Evolutionary conservation across 2,329 filamentous ascomycete species (phyloP), one percentile per base, ranked within the genome.

Genomic region (Incumbomyces lentus): DNA sequence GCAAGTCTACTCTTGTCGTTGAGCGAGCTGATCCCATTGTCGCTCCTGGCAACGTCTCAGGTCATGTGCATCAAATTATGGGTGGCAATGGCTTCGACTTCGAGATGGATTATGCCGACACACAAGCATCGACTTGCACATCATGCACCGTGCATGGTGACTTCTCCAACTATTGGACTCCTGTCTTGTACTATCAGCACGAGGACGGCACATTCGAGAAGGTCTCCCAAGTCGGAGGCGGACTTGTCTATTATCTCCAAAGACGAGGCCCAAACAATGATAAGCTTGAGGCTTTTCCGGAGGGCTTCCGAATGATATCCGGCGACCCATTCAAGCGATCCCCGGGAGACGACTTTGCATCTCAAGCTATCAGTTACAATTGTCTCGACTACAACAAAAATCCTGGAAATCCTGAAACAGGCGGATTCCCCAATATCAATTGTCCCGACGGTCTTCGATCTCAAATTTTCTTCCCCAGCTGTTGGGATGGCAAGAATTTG

Each of bases 151-250:
- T 85, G 60, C 78, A 73, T 56, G 76, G 76, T 46, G 84, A 88
- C 65, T 71, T 78, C 60, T 83, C 76, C 55, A 82, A 82, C 64
- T 89, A 90, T 70, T 89, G 85, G 85, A 79, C 81, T 47, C 84
- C 85, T 1, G 70, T 71, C 22, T 67, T 89, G 2, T 88, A 81
- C 66, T 87, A 82, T 56, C 63, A 83, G 53, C 72, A 78, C 57
- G 67, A 74, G 55, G 77, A 80, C 53, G 76, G 75, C 40, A 73
- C 72, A 43, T 78, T 86, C 55, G 76, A 81, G 62, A 71, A 74
- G 31, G 84, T 88, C 14, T 71, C 79, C 7, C 68, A 74, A 44
- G 62, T 67, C 36, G 74, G 74, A 12, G 74, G 75, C 46, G 69
- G 61, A 37, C 67, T 84, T 51, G 80, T 82, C 51, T 92, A 92